Percentiles rank a stretch among this genome's conserved stretches.
phyloP scores from a whole-genome alignment of 768 basidiomycete genomes.

The Dictyophora rubrovolvata region DNA sequence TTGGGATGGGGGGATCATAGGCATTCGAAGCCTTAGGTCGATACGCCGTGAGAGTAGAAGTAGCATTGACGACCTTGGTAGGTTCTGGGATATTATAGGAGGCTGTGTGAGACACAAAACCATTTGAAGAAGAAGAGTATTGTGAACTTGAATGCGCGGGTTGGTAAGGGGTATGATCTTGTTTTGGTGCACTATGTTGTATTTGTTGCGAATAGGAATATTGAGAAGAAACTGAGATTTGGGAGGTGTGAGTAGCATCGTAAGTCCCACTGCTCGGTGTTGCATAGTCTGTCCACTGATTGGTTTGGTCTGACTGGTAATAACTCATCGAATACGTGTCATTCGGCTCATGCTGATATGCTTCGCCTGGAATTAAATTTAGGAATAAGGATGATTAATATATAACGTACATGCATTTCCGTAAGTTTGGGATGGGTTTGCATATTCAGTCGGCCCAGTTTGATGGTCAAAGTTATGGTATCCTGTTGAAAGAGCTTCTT shows the following conservation, averaged over 20 bases:
- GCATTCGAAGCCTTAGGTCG: conserved; percentile 21
- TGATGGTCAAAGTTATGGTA: neutral
- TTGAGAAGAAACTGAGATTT: conserved; percentile 14
- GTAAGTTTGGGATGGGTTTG: neutral
- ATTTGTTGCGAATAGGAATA: conserved; percentile 18
- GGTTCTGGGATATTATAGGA: neutral
- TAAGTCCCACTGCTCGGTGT: neutral
- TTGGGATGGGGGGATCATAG: conserved; percentile 24
- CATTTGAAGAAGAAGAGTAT: neutral
- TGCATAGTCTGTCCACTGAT: neutral
- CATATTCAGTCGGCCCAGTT: neutral
- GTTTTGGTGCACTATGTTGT: neutral
- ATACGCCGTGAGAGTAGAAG: conserved; percentile 10
- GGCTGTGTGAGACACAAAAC: neutral
- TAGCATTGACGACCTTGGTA: neutral
- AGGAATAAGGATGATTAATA: neutral
- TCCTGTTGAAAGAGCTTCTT: neutral
- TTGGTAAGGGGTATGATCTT: neutral
- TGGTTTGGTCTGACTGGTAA: neutral
- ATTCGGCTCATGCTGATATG: neutral
- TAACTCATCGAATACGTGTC: neutral
- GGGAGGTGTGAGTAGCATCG: neutral
- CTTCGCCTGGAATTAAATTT: neutral
- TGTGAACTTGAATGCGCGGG: neutral
- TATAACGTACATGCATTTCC: neutral